Base-by-base conservation (phyloP, 306 rosid genomes). In the Vigna trinervia region DNA sequence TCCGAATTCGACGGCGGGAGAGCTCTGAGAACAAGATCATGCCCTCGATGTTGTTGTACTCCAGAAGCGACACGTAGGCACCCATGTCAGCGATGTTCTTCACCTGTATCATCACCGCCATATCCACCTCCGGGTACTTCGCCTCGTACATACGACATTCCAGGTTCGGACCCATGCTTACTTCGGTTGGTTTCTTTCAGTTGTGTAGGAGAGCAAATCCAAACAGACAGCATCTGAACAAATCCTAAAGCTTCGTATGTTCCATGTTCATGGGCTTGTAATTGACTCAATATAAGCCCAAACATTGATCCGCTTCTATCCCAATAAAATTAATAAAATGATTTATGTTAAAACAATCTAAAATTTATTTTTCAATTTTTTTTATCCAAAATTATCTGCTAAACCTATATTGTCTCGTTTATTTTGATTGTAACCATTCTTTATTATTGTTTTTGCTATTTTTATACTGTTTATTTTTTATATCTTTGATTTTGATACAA, bases 11-110 rank as follows among this genome's bases (percentile, higher is more conserved):
- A 20, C 99, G 97, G 62, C 97, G 99, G 2, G 99, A 95, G 71
- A 95, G 99, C 87, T 95, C 99, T 0, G 97, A 90, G 89, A 92
- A 90, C 62, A 95, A 80, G 76, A 95, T 95, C 99, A 95, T 92
- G 12, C 97, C 99, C 84, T 92, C 97, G 86, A 92, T 92, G 89
- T 95, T 89, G 85, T 92, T 95, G 90, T 95, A 95, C 85, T 92
- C 99, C 0, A 92, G 90, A 4, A 95, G 93, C 2, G 99, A 92
- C 4, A 95, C 99, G 88, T 95, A 95, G 0, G 99, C 99, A 1
- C 99, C 97, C 97, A 95, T 95, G 82, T 92, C 97, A 15, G 96
- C 99, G 68, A 95, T 95, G 89, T 89, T 90, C 85, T 95, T 95
- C 22, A 95, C 99, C 83, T 95, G 99, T 12, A 95, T 92, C 99